A percentile compares a stretch with the other conserved stretches of the same genome.
Conservation (phyloP, 495 filamentous ascomycete genomes). For the Oidiodendron maius region DNA sequence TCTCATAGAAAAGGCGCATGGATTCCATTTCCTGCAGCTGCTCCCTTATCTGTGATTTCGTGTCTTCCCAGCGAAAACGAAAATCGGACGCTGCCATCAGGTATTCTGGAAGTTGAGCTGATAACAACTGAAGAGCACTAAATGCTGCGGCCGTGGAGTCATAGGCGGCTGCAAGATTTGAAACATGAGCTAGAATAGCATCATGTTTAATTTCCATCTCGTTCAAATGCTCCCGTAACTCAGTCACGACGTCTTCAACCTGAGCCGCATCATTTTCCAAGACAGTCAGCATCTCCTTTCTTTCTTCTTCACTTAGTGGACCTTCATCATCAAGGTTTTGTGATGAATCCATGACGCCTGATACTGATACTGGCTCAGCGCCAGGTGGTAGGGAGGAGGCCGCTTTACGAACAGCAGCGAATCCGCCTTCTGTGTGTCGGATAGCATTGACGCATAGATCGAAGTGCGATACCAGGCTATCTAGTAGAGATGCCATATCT, state of each 20-base stretch:
- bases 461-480: conserved; percentile 84
- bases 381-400: conserved; percentile 56
- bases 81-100: conserved; percentile 67
- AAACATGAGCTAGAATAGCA: conserved; percentile 48
- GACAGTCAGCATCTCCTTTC: conserved; percentile 75
- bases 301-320: conserved; percentile 64
- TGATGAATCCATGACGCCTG: conserved; percentile 43
- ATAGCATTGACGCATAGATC: conserved; percentile 92
- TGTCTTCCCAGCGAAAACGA: conserved; percentile 65
- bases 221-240: conserved; percentile 68
- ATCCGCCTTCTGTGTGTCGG: conserved; percentile 86
- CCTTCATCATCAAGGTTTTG: conserved; percentile 38
- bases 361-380: conserved; percentile 49
- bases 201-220: conserved; percentile 70
- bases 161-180: conserved; percentile 45
- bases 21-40: conserved; percentile 69
- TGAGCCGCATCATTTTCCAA: conserved; percentile 77
- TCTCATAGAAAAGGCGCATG: conserved; percentile 71
- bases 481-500: conserved; percentile 75
- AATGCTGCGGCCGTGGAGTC: conserved; percentile 50
- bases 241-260: conserved; percentile 83
- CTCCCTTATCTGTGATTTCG: conserved; percentile 58
- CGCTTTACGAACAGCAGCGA: conserved; percentile 57
- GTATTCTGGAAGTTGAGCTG: conserved; percentile 57
- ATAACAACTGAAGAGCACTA: conserved; percentile 60